A percentile compares a stretch with the other conserved stretches of the same genome.
Evolutionary conservation across 2,329 filamentous ascomycete species (phyloP).

Genomic region (Microcyclospora pomicola): DNA sequence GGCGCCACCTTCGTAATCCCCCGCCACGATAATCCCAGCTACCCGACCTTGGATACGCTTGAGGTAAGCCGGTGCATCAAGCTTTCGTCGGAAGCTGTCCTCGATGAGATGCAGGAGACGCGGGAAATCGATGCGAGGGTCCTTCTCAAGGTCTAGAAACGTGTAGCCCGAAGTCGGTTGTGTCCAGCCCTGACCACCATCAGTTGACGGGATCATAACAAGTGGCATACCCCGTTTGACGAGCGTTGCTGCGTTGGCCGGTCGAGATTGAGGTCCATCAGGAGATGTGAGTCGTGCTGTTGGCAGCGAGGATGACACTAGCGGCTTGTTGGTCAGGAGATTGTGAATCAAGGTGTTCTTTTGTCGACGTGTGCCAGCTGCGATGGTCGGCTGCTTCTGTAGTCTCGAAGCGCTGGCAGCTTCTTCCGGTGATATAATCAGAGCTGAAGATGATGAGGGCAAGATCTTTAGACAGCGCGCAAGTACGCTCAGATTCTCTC

Average conservation of each 20-base stretch:
- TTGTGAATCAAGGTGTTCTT: conserved; percentile 90
- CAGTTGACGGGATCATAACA: conserved; percentile 63
- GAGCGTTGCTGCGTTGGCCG: conserved; percentile 48
- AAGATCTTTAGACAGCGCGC: conserved; percentile 59
- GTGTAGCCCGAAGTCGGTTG: conserved; percentile 46
- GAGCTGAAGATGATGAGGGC: conserved; percentile 69
- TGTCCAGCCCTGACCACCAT: conserved; percentile 46
- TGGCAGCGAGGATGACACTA: conserved; percentile 82
- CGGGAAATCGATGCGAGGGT: conserved; percentile 68
- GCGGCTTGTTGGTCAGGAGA: conserved; percentile 84
- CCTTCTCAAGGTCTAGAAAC: conserved; percentile 53
- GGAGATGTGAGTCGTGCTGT: conserved; percentile 42
- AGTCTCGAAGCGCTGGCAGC: conserved; percentile 48
- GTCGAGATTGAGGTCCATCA: conserved; percentile 17
- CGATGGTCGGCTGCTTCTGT: conserved; percentile 9
- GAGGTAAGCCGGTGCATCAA: conserved; percentile 75
- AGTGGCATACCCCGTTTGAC: conserved; percentile 85
- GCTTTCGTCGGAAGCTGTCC: conserved; percentile 75
- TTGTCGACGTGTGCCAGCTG: conserved; percentile 40
- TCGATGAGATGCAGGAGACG: conserved; percentile 79
- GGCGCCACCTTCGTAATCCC: conserved; percentile 90
- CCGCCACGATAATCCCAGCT: conserved; percentile 85
- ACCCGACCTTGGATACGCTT: conserved; percentile 64
- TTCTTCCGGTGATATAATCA: conserved; percentile 77
- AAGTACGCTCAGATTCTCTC: conserved; percentile 61